These are phyloP conservation scores for Lactifluus piperatus DNA, from an alignment of 768 basidiomycete genomes.

Conservation along the genomic window DNA sequence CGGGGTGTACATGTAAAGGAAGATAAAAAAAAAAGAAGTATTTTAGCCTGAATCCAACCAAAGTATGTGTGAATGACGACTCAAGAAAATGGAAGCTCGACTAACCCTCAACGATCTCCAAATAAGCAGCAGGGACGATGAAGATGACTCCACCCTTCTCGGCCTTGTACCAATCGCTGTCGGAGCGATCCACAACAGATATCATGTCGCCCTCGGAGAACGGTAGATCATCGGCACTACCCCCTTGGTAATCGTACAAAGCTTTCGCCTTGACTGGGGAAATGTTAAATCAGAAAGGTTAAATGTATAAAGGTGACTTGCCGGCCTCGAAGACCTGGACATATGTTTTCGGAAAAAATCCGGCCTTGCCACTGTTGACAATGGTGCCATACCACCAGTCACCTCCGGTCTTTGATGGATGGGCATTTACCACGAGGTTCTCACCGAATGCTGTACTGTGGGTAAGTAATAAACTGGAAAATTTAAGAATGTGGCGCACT, in stretches of 20 bases:
- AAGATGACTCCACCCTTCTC: conserved; percentile 80
- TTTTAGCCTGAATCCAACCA: conserved; percentile 69
- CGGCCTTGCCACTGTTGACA: conserved; percentile 54
- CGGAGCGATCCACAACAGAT: conserved; percentile 71
- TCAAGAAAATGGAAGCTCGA: conserved; percentile 45
- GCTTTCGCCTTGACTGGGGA: conserved; percentile 61
- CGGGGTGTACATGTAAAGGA: conserved; percentile 25
- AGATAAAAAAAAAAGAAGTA: conserved; percentile 50
- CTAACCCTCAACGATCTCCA: conserved; percentile 89
- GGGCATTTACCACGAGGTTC: conserved; percentile 67
- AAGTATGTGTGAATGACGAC: conserved; percentile 49
- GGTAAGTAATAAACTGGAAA: conserved; percentile 8
- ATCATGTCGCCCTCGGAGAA: conserved; percentile 76
- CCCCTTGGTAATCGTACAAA: conserved; percentile 65
- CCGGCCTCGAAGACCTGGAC: conserved; percentile 63
- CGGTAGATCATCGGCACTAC: conserved; percentile 72
- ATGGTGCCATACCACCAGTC: conserved; percentile 92
- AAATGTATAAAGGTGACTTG: conserved; percentile 31
- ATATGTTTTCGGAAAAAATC: conserved; percentile 89
- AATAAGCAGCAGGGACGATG: conserved; percentile 86
- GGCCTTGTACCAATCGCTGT: conserved; percentile 94
- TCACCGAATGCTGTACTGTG: conserved; percentile 57
- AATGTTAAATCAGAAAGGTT: conserved; percentile 4
- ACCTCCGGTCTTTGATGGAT: conserved; percentile 77
- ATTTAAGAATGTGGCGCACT: conserved; percentile 39